phyloP scores from a whole-genome alignment of 495 filamentous ascomycete species.

The Penicillium lividum region DNA sequence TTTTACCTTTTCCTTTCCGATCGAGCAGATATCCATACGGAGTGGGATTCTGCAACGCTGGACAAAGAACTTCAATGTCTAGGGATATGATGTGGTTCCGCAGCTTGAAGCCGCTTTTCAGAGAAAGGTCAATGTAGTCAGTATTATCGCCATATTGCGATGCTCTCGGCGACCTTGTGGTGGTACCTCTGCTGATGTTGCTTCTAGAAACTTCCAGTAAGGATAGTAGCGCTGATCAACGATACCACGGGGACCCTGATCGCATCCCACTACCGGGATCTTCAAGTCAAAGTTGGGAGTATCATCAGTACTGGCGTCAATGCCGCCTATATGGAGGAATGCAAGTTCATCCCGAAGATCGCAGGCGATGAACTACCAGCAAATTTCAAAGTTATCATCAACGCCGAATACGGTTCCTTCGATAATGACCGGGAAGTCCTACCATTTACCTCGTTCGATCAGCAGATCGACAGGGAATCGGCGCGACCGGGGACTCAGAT shows the following conservation, averaged over 20 bases:
- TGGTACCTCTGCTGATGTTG: not conserved
- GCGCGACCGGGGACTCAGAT: conserved; percentile 45
- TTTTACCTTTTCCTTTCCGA: conserved; percentile 95
- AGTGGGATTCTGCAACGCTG: conserved; percentile 88
- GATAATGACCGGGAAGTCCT: conserved; percentile 87
- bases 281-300: conserved; percentile 82
- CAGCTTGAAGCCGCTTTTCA: conserved; percentile 79
- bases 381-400: conserved; percentile 84
- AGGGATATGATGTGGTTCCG: conserved; percentile 86
- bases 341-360: conserved; percentile 81
- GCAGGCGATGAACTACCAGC: conserved; percentile 77
- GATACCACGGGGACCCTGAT: conserved; percentile 95
- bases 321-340: conserved; percentile 91
- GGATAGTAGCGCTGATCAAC: conserved; percentile 84
- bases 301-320: conserved; percentile 98
- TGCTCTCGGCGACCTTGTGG: too few species aligned
- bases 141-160: too few species aligned
- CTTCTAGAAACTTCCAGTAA: conserved; percentile 73
- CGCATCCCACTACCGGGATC: conserved; percentile 85
- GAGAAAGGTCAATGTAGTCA: conserved; percentile 53
- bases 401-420: conserved; percentile 97
- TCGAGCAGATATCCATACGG: conserved; percentile 83
- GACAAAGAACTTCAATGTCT: conserved; percentile 95
- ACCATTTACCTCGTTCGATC: conserved; percentile 49
- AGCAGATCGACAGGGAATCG: conserved; percentile 41